phyloP scores from a whole-genome alignment of 2,329 filamentous ascomycete genomes.

The Tricladium varicosporioides region DNA sequence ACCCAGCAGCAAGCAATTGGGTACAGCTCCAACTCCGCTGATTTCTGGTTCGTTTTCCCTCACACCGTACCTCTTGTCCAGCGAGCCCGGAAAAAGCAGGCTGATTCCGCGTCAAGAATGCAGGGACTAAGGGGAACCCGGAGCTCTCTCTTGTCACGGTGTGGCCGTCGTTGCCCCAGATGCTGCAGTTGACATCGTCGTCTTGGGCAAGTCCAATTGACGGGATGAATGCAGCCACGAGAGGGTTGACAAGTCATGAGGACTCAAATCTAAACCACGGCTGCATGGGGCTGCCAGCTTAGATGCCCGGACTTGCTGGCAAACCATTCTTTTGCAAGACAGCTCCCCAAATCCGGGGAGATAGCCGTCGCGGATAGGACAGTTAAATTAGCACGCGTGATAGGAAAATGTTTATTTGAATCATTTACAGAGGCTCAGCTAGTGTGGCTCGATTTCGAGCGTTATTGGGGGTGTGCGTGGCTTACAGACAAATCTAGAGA shows the following conservation, averaged over 20 bases:
- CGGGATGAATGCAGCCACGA: background rate
- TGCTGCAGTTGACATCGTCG: background rate
- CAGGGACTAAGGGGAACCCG: background rate
- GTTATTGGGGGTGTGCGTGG: background rate
- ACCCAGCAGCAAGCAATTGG: background rate
- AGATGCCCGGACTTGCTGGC: background rate
- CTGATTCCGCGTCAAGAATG: background rate
- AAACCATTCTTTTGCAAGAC: background rate
- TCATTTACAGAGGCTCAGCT: background rate
- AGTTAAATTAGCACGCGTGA: background rate
- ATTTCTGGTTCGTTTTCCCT: background rate
- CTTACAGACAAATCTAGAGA: background rate
- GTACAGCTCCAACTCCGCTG: background rate
- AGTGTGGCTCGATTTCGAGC: background rate
- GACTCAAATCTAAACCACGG: background rate
- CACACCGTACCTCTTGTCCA: background rate
- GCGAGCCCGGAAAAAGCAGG: background rate
- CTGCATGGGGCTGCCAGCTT: background rate
- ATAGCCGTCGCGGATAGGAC: background rate
- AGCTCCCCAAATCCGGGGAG: background rate
- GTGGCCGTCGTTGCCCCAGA: background rate
- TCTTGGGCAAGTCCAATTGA: background rate
- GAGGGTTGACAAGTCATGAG: background rate
- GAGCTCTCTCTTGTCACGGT: too few species aligned
- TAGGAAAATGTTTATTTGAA: background rate